phyloP scores from a whole-genome alignment of 306 rosid species.

The Rubus parviflorus region DNA sequence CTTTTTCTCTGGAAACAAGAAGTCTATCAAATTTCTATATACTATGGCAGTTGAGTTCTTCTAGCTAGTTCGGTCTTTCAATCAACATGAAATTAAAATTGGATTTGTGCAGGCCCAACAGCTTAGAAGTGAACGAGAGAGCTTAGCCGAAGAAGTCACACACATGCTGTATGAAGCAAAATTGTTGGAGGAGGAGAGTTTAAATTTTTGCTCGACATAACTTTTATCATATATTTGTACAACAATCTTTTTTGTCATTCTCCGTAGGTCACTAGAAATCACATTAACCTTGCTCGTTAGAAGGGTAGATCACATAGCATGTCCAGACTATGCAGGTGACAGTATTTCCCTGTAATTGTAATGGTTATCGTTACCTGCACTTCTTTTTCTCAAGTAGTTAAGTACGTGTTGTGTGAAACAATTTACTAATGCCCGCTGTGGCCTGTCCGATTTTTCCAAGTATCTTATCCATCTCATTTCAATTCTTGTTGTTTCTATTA shows the following conservation, averaged over 20 bases:
- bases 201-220: background rate
- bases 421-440: too few relatives aligned
- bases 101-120: conserved; percentile 8
- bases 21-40: too few relatives aligned
- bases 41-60: background rate
- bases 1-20: background rate
- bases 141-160: background rate
- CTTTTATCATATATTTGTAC: background rate
- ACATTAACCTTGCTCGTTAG: background rate
- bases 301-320: conserved; percentile 2
- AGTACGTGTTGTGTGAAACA: too few relatives aligned
- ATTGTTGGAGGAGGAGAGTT: background rate
- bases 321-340: background rate
- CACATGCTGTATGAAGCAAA: background rate
- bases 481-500: too few relatives aligned
- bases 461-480: too few relatives aligned
- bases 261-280: background rate
- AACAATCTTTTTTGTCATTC: background rate
- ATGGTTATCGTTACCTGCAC: too few relatives aligned
- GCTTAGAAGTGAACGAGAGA: background rate
- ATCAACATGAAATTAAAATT: background rate
- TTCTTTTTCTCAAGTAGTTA: too few relatives aligned
- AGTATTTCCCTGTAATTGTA: too few relatives aligned
- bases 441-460: too few relatives aligned
- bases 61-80: background rate